phyloP scores from a whole-genome alignment of 441 rosid genomes.

The Croton laevigatus region DNA sequence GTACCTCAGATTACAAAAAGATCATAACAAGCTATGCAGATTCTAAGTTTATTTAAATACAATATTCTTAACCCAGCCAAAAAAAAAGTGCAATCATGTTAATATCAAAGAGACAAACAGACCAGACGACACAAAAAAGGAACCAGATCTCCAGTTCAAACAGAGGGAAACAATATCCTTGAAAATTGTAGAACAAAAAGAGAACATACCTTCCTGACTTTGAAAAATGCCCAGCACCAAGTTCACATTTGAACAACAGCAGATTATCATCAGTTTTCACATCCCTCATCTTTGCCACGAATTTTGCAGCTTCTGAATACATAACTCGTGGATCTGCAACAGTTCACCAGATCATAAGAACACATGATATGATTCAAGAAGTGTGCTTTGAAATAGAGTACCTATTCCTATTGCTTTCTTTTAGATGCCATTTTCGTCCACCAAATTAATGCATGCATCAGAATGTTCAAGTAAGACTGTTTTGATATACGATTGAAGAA shows the following conservation, averaged over 20 bases:
- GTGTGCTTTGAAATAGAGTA: neutral
- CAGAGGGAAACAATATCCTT: neutral
- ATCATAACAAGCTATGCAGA: neutral
- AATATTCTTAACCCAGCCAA: neutral
- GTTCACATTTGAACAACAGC: conserved; percentile 79
- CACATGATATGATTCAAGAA: neutral
- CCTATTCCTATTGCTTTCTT: neutral
- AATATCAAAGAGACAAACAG: neutral
- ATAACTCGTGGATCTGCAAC: conserved; percentile 77
- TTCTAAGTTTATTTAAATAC: neutral
- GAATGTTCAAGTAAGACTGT: neutral
- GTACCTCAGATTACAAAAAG: neutral
- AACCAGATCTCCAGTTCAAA: neutral
- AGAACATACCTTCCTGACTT: conserved; percentile 86
- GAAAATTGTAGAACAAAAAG: neutral
- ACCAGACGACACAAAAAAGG: neutral
- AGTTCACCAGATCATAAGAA: conserved; percentile 6
- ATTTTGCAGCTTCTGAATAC: conserved; percentile 90
- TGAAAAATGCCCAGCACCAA: conserved; percentile 93
- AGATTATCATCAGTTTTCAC: conserved; percentile 66
- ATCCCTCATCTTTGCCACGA: conserved; percentile 86
- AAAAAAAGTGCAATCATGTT: neutral
- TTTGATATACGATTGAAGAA: neutral
- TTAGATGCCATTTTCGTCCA: too few species aligned
- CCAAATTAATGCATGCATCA: neutral